A percentile compares a stretch with the other conserved stretches of the same genome.
Conservation (phyloP, 73 alveolate species). For the Stentor roeselii region DNA sequence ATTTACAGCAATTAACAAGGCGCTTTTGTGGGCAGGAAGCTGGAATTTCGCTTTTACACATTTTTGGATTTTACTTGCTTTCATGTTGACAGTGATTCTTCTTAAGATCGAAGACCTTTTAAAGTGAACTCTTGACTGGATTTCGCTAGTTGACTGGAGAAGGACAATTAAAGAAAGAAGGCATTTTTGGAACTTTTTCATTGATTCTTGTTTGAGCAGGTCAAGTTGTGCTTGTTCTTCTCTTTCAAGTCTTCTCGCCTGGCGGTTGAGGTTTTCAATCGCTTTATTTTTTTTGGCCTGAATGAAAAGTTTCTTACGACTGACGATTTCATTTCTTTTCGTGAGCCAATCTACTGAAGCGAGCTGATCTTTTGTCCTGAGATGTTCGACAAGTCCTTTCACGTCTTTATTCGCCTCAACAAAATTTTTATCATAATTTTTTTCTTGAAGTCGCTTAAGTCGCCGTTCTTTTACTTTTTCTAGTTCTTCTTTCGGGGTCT, state of each 20-base stretch:
- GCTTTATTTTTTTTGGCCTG: not conserved
- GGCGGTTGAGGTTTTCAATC: not conserved
- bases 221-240: too few relatives aligned
- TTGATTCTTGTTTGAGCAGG: not conserved
- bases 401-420: too few relatives aligned
- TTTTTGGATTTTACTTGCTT: not conserved
- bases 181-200: too few relatives aligned
- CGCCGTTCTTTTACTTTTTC: not conserved
- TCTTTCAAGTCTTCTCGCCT: not conserved
- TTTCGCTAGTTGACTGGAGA: not conserved
- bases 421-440: too few relatives aligned
- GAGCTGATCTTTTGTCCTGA: not conserved
- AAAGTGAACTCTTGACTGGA: not conserved
- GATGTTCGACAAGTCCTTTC: not conserved
- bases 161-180: not conserved
- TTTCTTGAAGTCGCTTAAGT: not conserved
- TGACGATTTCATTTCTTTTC: not conserved
- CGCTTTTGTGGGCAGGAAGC: too few relatives aligned
- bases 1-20: too few relatives aligned
- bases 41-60: too few relatives aligned
- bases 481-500: not conserved
- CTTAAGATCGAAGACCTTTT: not conserved
- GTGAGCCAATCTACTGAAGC: not conserved
- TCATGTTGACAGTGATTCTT: not conserved
- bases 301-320: too few relatives aligned